These are phyloP conservation scores for Passalora sequoiae DNA, from an alignment of 2,329 filamentous ascomycete species.

Conservation along the genomic window DNA sequence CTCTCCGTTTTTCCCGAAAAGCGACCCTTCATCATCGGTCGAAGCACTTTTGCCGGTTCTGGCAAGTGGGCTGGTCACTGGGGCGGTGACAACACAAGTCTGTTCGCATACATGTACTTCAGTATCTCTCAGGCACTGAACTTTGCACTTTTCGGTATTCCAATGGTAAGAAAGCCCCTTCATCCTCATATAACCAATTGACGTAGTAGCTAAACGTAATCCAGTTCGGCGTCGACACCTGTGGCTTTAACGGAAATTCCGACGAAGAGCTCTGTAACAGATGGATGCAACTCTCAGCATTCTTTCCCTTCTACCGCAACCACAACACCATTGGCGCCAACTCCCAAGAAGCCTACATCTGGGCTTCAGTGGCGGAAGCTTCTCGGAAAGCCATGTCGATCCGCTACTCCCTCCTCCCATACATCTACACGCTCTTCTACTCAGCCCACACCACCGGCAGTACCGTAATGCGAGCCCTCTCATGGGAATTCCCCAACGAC, in stretches of 20 bases:
- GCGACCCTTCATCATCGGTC: conserved; percentile 77
- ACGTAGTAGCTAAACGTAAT: no score
- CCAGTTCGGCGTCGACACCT: conserved; percentile 62
- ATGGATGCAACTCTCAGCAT: conserved; percentile 63
- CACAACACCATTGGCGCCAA: conserved; percentile 61
- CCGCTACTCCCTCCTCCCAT: conserved; percentile 65
- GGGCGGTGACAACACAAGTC: conserved; percentile 67
- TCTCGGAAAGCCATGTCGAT: conserved; percentile 63
- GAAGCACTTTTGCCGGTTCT: conserved; percentile 72
- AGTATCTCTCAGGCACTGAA: conserved; percentile 72
- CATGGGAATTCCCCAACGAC: conserved; percentile 70
- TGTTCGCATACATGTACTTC: conserved; percentile 69
- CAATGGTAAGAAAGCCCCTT: conserved; percentile 55
- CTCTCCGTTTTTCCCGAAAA: conserved; percentile 59
- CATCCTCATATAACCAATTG: no score
- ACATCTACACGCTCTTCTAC: conserved; percentile 71
- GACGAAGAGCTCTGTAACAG: conserved; percentile 66
- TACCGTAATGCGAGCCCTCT: conserved; percentile 67
- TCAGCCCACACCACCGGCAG: conserved; percentile 59
- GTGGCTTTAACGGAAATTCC: conserved; percentile 64
- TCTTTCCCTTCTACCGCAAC: conserved; percentile 75
- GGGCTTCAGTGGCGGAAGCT: conserved; percentile 61
- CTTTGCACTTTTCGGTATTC: conserved; percentile 69
- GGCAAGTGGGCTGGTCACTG: conserved; percentile 76
- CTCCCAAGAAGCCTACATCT: conserved; percentile 66